A percentile compares a stretch with the other conserved stretches of the same genome.
Conservation (phyloP, 345 rosid species). For the Eutrema japonicum region DNA sequence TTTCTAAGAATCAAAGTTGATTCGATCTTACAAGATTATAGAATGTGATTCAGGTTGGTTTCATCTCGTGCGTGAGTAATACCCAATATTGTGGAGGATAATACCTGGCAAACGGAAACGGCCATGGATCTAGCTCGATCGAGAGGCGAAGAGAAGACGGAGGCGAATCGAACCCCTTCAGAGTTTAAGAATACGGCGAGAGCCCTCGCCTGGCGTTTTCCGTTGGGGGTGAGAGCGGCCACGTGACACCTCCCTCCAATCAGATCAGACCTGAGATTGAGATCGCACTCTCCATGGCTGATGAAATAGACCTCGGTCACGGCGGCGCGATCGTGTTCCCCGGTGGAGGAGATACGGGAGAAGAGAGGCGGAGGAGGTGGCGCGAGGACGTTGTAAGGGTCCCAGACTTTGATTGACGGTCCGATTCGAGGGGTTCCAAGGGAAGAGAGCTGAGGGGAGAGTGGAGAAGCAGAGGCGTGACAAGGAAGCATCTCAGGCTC, state of each 20-base stretch:
- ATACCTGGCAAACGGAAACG: constrained; percentile 82
- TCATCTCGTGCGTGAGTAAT: not conserved
- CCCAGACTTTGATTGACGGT: constrained; percentile 98
- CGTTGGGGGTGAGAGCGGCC: constrained; percentile 71
- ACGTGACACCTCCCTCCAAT: constrained; percentile 82
- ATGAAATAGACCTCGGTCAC: constrained; percentile 69
- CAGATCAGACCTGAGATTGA: constrained; percentile 78
- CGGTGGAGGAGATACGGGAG: constrained; percentile 45
- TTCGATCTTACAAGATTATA: not conserved
- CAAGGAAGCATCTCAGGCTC: constrained; percentile 96
- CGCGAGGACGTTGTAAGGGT: constrained; percentile 90
- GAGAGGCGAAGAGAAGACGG: constrained; percentile 85
- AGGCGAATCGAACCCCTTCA: constrained; percentile 74
- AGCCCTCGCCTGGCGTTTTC: constrained; percentile 96
- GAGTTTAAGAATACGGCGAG: constrained; percentile 89
- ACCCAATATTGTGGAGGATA: not conserved
- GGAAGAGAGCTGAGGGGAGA: constrained; percentile 92
- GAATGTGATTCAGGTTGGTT: not conserved
- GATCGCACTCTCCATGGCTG: constrained; percentile 85
- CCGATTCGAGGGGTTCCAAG: constrained; percentile 93
- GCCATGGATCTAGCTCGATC: constrained; percentile 95
- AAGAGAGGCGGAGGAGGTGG: constrained; percentile 66
- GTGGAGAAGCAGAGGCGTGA: constrained; percentile 92
- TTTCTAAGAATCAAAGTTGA: not conserved
- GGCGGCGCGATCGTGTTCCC: constrained; percentile 47